A percentile compares a stretch with the other conserved stretches of the same genome.
These are phyloP conservation scores for Onygenales sp. DNA, from an alignment of 2,329 filamentous ascomycete species.

Conservation along the genomic window DNA sequence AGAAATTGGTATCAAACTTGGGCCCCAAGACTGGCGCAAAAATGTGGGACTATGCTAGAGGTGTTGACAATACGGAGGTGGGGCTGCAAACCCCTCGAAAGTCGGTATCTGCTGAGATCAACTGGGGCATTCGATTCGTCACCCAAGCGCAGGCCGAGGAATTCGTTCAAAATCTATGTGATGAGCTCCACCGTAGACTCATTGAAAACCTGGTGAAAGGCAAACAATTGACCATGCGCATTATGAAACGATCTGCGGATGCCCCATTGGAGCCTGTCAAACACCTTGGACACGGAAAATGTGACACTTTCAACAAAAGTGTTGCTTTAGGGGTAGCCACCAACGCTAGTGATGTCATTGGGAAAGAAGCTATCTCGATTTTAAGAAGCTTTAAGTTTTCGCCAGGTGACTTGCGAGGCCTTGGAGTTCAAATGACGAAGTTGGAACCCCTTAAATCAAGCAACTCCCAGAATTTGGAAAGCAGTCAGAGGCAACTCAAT, in stretches of 20 bases:
- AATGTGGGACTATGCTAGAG: slow-evolving; percentile 80
- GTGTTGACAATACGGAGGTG: slow-evolving; percentile 77
- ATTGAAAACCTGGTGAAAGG: slow-evolving; percentile 79
- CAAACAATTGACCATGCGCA: slow-evolving; percentile 81
- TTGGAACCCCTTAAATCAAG: slow-evolving; percentile 64
- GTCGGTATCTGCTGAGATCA: slow-evolving; percentile 93
- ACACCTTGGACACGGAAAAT: slow-evolving; percentile 89
- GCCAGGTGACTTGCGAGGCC: slow-evolving; percentile 82
- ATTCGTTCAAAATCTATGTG: slow-evolving; percentile 75
- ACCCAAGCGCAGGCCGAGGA: slow-evolving; percentile 88
- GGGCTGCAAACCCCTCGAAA: slow-evolving; percentile 80
- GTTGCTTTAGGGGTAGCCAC: slow-evolving; percentile 74
- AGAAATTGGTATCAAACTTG: slow-evolving; percentile 61
- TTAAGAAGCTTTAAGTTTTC: slow-evolving; percentile 73
- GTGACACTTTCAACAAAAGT: slow-evolving; percentile 89
- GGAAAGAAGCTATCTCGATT: slow-evolving; percentile 76
- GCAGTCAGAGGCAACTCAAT: slow-evolving; percentile 68
- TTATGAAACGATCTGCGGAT: slow-evolving; percentile 79
- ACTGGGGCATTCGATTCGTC: slow-evolving; percentile 94
- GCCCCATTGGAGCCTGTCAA: slow-evolving; percentile 87
- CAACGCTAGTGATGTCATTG: slow-evolving; percentile 59
- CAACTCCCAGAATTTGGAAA: slow-evolving; percentile 46
- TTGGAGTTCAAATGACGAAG: slow-evolving; percentile 90
- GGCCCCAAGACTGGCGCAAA: slow-evolving; percentile 91
- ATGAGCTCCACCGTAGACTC: slow-evolving; percentile 72